Evolutionary conservation across 108 stramenopile genomes (phyloP).

Genomic region (Nitzschia inconspicua): DNA sequence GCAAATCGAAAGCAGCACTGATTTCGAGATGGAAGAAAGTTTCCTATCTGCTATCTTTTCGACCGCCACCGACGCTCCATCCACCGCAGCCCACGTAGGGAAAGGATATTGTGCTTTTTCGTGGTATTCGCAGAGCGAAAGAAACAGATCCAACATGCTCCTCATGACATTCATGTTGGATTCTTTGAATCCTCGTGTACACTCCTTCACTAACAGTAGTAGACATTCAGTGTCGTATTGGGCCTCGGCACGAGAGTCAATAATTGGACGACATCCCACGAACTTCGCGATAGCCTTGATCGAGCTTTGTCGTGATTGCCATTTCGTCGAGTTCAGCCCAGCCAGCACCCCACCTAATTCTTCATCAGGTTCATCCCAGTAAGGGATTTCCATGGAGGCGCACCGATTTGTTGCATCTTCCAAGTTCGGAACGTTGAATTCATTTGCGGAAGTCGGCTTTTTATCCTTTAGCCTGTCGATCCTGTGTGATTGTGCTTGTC

Average conservation of each 20-base stretch:
- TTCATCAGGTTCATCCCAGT: constrained; percentile 65
- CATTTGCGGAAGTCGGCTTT: not conserved
- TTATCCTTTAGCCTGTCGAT: not conserved
- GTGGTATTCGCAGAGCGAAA: constrained; percentile 45
- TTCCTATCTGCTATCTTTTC: constrained; percentile 85
- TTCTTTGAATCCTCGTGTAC: constrained; percentile 78
- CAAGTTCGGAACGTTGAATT: constrained; percentile 11
- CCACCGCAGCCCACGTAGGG: constrained; percentile 31
- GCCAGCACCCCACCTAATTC: constrained; percentile 66
- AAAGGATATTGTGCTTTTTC: constrained; percentile 22
- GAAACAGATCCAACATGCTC: constrained; percentile 58
- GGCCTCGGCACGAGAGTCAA: constrained; percentile 3
- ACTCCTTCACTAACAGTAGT: constrained; percentile 59
- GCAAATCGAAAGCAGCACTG: constrained; percentile 51
- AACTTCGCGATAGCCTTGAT: constrained; percentile 53
- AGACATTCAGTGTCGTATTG: constrained; percentile 29
- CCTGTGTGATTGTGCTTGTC: not conserved
- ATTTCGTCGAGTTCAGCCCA: constrained; percentile 68
- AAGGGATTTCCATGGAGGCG: constrained; percentile 45
- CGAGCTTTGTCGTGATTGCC: constrained; percentile 58
- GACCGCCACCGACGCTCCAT: constrained; percentile 45
- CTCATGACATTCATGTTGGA: constrained; percentile 77
- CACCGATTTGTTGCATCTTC: constrained; percentile 56
- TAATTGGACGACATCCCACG: constrained; percentile 24
- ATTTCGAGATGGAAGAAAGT: constrained; percentile 36